Evolutionary conservation across 2,329 filamentous ascomycete genomes (phyloP), one percentile per base, ranked within the genome.

Genomic region (Fusarium cicatricum): DNA sequence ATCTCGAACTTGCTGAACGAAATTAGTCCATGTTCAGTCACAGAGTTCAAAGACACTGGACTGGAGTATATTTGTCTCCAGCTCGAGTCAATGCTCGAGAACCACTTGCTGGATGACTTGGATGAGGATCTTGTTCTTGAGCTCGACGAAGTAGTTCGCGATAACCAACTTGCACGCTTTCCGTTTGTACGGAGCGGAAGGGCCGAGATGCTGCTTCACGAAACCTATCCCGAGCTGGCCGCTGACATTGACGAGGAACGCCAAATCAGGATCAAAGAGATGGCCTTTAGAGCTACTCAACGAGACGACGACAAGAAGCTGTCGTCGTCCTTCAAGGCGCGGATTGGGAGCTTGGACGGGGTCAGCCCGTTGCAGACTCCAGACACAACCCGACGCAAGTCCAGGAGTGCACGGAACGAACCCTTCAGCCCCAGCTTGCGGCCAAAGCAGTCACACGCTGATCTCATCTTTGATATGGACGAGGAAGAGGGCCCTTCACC

Each of bases 381-480:
- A 6, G 81, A 85, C 12, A 81, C 74, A 53, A 59, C 56, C 21
- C 79, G 81, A 48, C 76, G 76, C 45, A 84, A 79, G 53, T 77
- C 78, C 1, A 84, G 80, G 51, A 66, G 65, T 6, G 68, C 68
- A 16, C 77, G 74, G 12, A 87, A 86, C 59, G 85, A 86, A 56
- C 79, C 82, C 0, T 81, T 84, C 45, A 91, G 86, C 51, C 91
- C 92, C 1, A 80, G 77, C 15, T 78, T 95, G 38, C 87, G 85
- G 49, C 82, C 89, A 1, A 92, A 86, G 67, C 82, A 82, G 16
- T 93, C 90, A 0, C 78, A 82, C 1, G 82, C 82, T 32, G 93
- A 97, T 65, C 81, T 97, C 49, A 96, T 97, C 73, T 97, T 97
- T 70, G 87, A 91, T 62, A 97, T 97, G 92, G 94, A 97, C 54